Evolutionary conservation across 2,329 filamentous ascomycete genomes (phyloP).

Genomic region (Neoarthrinium moseri): DNA sequence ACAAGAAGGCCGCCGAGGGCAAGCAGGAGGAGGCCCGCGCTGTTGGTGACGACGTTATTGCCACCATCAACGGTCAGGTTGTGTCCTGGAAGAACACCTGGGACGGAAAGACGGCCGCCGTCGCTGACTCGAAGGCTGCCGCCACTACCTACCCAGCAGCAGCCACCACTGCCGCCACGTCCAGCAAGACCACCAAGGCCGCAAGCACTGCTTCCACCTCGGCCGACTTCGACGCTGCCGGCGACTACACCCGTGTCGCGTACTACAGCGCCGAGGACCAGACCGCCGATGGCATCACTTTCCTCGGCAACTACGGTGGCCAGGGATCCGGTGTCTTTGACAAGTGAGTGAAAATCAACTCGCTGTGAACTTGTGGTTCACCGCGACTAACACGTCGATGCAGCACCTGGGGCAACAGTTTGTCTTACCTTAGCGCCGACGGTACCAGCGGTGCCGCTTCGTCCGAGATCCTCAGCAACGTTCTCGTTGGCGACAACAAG

Average conservation of each 20-base stretch:
- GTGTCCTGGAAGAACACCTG: conserved; percentile 60
- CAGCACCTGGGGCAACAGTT: conserved; percentile 43
- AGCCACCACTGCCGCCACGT: conserved; percentile 11
- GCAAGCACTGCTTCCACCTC: conserved; percentile 9
- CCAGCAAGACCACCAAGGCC: conserved; percentile 15
- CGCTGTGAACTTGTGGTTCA: too few species aligned
- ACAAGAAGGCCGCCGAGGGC: conserved; percentile 40
- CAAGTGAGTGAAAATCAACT: conserved; percentile 38
- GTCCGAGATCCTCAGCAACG: conserved; percentile 38
- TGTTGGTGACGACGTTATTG: conserved; percentile 46
- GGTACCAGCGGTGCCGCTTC: conserved; percentile 36
- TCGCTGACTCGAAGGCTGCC: conserved; percentile 16
- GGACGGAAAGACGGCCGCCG: conserved; percentile 29
- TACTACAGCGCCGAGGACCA: conserved; percentile 44
- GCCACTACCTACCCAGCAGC: conserved; percentile 11
- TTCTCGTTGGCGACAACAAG: conserved; percentile 38
- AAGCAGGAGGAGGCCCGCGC: conserved; percentile 44
- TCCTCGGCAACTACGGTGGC: conserved; percentile 48
- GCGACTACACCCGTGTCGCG: conserved; percentile 39
- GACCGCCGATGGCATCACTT: conserved; percentile 42
- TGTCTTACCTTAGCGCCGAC: conserved; percentile 44
- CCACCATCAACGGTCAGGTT: conserved; percentile 56
- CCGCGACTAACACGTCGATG: neutral
- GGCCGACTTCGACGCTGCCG: conserved; percentile 12
- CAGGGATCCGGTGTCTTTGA: conserved; percentile 41